Conservation (phyloP, 495 filamentous ascomycete genomes). For the Aspergillus nidulans region DNA sequence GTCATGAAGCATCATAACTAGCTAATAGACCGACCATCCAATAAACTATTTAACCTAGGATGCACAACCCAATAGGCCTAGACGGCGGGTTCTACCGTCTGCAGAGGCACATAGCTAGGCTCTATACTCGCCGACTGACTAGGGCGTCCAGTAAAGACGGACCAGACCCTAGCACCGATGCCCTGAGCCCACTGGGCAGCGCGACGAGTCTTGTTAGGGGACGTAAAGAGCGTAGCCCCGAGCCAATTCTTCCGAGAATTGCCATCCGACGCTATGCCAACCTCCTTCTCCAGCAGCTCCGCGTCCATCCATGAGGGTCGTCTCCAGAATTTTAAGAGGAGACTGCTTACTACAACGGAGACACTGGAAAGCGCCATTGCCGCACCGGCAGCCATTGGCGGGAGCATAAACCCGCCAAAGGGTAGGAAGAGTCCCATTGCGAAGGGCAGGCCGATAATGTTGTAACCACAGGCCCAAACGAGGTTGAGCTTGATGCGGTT, state of each 20-base stretch:
- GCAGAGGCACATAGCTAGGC: conserved; percentile 42
- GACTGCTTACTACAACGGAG: conserved; percentile 78
- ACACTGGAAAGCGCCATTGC: conserved; percentile 93
- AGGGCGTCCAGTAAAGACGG: conserved; percentile 25
- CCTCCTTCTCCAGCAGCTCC: conserved; percentile 54
- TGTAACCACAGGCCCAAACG: conserved; percentile 88
- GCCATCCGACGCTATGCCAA: conserved; percentile 10
- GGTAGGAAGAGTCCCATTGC: conserved; percentile 93
- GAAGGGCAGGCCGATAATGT: conserved; percentile 86
- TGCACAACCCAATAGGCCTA: conserved; percentile 2
- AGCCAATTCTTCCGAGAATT: conserved; percentile 30
- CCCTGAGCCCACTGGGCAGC: conserved; percentile 20
- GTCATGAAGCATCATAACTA: background rate
- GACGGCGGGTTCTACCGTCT: conserved; percentile 39
- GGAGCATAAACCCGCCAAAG: conserved; percentile 79
- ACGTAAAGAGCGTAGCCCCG: conserved; percentile 20
- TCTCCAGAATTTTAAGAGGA: conserved; percentile 83
- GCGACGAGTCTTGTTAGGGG: conserved; percentile 9
- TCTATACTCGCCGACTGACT: conserved; percentile 22
- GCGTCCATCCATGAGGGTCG: conserved; percentile 87
- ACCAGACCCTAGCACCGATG: conserved; percentile 22
- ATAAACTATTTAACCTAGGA: too few relatives aligned
- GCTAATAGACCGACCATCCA: too few relatives aligned
- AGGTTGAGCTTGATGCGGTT: conserved; percentile 90
- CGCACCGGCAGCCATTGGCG: conserved; percentile 89